Conservation (phyloP, 768 basidiomycete species). For the Boletus coccyginus region DNA sequence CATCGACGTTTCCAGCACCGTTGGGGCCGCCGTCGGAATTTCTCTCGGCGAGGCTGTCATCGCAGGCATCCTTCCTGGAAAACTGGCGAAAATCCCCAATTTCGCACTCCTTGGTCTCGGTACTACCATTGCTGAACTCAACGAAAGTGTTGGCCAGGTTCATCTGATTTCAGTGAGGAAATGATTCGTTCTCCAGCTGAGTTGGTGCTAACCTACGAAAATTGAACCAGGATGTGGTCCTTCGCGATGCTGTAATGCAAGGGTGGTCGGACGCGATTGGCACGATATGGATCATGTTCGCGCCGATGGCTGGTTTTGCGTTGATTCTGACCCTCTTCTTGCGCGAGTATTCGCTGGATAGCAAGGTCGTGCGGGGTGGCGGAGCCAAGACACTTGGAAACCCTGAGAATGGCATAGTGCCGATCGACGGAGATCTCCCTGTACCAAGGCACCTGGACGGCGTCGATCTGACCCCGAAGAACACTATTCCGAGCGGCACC, state of each 20-base stretch:
- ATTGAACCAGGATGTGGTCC: constrained; percentile 41
- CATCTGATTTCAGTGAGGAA: constrained; percentile 28
- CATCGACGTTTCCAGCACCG: constrained; percentile 39
- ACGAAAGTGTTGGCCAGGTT: constrained; percentile 44
- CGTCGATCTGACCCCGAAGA: neutral
- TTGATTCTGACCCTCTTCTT: constrained; percentile 55
- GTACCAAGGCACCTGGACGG: neutral
- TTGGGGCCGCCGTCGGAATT: constrained; percentile 78
- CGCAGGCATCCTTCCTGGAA: constrained; percentile 44
- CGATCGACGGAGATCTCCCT: neutral
- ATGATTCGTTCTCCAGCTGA: neutral
- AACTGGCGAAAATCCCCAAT: constrained; percentile 34
- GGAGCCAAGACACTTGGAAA: constrained; percentile 27
- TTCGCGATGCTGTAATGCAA: constrained; percentile 43
- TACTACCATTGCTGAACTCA: constrained; percentile 43
- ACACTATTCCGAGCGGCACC: neutral
- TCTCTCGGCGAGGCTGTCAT: constrained; percentile 73
- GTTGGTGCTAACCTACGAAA: neutral
- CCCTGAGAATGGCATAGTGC: constrained; percentile 24
- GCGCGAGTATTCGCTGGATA: constrained; percentile 57
- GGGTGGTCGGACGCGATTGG: constrained; percentile 66
- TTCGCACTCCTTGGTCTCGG: constrained; percentile 28
- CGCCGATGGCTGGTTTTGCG: constrained; percentile 52
- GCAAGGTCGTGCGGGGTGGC: constrained; percentile 43
- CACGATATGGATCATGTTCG: constrained; percentile 62